Conservation (phyloP, 2,329 filamentous ascomycete species). For the Pseudocercospora cruenta region DNA sequence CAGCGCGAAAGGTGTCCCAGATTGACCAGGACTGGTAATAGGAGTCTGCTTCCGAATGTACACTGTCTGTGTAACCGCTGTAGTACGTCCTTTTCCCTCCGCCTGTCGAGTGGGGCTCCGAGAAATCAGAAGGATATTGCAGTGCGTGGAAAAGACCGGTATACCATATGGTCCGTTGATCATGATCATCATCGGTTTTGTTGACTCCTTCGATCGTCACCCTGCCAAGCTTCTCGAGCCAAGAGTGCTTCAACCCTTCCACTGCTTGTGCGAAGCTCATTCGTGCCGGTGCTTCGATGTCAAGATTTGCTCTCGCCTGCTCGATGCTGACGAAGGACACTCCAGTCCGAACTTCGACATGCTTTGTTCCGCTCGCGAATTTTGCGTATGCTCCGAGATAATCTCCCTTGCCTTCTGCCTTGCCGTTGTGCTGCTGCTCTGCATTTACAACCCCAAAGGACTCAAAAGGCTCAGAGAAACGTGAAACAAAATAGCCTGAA, state of each 20-base stretch:
- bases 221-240: conserved; percentile 52
- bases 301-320: conserved; percentile 51
- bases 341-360: conserved; percentile 52
- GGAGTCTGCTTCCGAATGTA: conserved; percentile 48
- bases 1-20: conserved; percentile 55
- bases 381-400: conserved; percentile 48
- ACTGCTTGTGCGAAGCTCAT: conserved; percentile 46
- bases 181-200: conserved; percentile 45
- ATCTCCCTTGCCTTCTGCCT: conserved; percentile 41
- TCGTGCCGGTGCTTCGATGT: conserved; percentile 47
- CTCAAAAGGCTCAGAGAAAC: conserved; percentile 50
- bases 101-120: conserved; percentile 44
- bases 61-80: conserved; percentile 52
- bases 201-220: conserved; percentile 51
- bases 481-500: conserved; percentile 52
- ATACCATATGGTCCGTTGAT: conserved; percentile 52
- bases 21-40: conserved; percentile 58
- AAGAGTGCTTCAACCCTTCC: conserved; percentile 46
- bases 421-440: conserved; percentile 3
- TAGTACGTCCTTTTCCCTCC: conserved; percentile 44
- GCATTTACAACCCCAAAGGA: conserved; percentile 44
- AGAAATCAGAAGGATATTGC: conserved; percentile 55
- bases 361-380: conserved; percentile 37
- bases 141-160: conserved; percentile 52
- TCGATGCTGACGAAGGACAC: conserved; percentile 54